Percentiles rank a stretch among this genome's conserved stretches.
Conservation (phyloP, 1,284 basidiomycete species). For the Coriolopsis trogii region DNA sequence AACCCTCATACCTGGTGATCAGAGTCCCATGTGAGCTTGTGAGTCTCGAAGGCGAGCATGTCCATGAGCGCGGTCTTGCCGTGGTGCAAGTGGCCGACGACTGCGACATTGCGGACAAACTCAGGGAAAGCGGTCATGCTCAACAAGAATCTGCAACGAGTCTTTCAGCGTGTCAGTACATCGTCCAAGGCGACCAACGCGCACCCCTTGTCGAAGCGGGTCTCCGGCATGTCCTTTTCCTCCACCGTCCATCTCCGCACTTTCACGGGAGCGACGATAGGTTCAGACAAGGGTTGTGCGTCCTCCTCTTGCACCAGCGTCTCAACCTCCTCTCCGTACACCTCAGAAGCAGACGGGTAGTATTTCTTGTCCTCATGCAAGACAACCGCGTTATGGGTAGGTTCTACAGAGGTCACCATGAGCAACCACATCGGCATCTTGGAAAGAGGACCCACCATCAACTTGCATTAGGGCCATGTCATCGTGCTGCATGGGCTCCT, state of each 20-base stretch:
- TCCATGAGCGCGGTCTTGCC: conserved; percentile 98
- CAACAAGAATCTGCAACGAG: conserved; percentile 75
- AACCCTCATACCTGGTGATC: conserved; percentile 73
- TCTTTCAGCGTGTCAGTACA: conserved; percentile 14
- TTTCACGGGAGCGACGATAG: conserved; percentile 95
- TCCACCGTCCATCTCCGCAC: conserved; percentile 90
- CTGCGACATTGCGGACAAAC: conserved; percentile 93
- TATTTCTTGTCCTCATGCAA: conserved; percentile 99
- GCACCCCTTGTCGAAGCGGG: conserved; percentile 91
- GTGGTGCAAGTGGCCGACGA: conserved; percentile 96
- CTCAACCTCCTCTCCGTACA: conserved; percentile 95
- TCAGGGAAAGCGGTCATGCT: conserved; percentile 93
- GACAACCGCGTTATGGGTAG: conserved; percentile 83
- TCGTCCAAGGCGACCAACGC: conserved; percentile 28
- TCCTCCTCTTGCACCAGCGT: conserved; percentile 99
- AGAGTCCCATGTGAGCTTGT: conserved; percentile 91
- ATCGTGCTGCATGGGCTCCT: conserved; percentile 56
- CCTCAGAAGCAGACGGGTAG: conserved; percentile 90
- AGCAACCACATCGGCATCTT: neutral
- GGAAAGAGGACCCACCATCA: conserved; percentile 59
- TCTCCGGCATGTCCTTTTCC: conserved; percentile 93
- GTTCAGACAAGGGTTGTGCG: conserved; percentile 92
- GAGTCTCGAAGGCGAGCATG: conserved; percentile 97
- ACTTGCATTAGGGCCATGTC: conserved; percentile 77
- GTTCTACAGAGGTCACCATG: conserved; percentile 45